Percentiles rank a stretch among this genome's conserved stretches.
Conservation (phyloP, 31 red algal species). For the Asparagopsis taxiformis region DNA sequence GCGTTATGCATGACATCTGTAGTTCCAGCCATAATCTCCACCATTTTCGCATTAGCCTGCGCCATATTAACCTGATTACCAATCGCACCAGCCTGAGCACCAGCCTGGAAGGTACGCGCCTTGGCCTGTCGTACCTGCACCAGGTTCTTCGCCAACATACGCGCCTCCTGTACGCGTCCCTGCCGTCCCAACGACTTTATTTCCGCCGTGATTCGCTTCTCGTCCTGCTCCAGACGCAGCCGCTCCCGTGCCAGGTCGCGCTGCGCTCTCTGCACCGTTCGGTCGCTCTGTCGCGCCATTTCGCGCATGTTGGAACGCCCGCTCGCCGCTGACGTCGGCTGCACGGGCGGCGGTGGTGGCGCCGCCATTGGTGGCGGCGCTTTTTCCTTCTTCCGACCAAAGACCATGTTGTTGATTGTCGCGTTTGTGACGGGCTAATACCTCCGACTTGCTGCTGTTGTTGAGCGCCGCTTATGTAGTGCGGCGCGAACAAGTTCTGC, state of each 20-base stretch:
- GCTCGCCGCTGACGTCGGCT: background rate
- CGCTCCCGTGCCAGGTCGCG: constrained; percentile 58
- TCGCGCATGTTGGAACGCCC: constrained; percentile 16
- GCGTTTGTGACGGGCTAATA: no score
- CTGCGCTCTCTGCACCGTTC: constrained; percentile 41
- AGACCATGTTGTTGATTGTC: constrained; percentile 58
- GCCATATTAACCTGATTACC: constrained; percentile 65
- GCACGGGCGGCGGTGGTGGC: constrained; percentile 8
- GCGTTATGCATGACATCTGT: constrained; percentile 57
- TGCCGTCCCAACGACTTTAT: constrained; percentile 54
- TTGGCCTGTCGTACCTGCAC: constrained; percentile 68
- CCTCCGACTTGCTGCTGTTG: no score
- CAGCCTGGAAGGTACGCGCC: constrained; percentile 39
- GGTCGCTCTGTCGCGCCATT: constrained; percentile 44
- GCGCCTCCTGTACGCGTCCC: constrained; percentile 53
- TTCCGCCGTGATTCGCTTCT: constrained; percentile 45
- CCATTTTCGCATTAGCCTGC: constrained; percentile 53
- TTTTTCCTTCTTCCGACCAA: constrained; percentile 48
- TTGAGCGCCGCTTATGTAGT: no score
- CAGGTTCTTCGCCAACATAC: constrained; percentile 79
- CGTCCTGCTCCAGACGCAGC: constrained; percentile 53
- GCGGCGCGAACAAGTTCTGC: no score
- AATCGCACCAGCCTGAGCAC: constrained; percentile 57
- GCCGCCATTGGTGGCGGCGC: constrained; percentile 19
- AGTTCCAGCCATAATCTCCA: constrained; percentile 53